These are phyloP conservation scores for Pinus albicaulis DNA, from an alignment of 75 land plant genomes.

Conservation along the genomic window DNA sequence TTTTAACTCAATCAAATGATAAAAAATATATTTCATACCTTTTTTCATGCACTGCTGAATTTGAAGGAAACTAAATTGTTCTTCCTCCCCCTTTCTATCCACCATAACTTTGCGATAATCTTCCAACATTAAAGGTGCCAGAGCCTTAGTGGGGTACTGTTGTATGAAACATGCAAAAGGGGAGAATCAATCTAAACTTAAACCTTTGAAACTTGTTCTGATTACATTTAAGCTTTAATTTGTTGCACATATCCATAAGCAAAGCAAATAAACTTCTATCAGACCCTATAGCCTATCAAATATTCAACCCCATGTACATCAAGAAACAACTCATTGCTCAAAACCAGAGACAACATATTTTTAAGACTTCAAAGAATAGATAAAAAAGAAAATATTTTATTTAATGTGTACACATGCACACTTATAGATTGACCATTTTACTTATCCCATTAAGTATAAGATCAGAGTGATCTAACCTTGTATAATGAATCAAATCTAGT, in stretches of 20 bases:
- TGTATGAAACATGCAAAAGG: slow-evolving; percentile 1
- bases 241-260: neutral
- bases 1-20: neutral
- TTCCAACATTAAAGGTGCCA: slow-evolving; percentile 94
- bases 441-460: neutral
- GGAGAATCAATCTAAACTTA: neutral
- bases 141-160: slow-evolving; percentile 98
- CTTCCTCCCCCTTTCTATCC: slow-evolving; percentile 86
- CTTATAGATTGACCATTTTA: neutral
- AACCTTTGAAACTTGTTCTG: neutral
- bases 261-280: neutral
- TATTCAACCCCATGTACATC: neutral
- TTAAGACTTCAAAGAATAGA: too few species aligned
- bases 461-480: neutral
- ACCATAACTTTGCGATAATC: slow-evolving; percentile 93
- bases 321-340: neutral
- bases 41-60: slow-evolving; percentile 88
- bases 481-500: too few species aligned
- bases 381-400: too few species aligned
- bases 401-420: neutral
- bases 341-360: neutral
- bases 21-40: slow-evolving; percentile 40
- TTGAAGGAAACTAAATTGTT: slow-evolving; percentile 72
- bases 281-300: neutral
- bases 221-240: neutral